These are phyloP conservation scores for Kodamaea arcana DNA, from an alignment of 1,139 yeast species.

Conservation along the genomic window DNA sequence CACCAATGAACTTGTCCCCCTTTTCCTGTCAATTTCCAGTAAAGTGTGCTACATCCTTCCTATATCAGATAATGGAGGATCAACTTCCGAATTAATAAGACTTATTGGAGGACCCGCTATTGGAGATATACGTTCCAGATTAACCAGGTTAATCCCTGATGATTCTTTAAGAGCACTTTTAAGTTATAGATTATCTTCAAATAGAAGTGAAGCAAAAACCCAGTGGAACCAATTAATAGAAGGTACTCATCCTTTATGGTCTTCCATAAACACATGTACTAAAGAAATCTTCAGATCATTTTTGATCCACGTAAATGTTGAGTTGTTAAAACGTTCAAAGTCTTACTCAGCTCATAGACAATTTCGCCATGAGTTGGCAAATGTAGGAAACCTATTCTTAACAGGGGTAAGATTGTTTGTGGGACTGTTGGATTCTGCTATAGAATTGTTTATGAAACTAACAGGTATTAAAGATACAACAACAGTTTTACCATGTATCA, in stretches of 20 bases:
- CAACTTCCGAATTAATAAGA: constrained; percentile 85
- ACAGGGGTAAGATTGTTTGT: constrained; percentile 79
- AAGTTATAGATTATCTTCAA: constrained; percentile 57
- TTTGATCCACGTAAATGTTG: constrained; percentile 73
- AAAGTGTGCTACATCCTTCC: constrained; percentile 69
- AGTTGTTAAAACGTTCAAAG: constrained; percentile 65
- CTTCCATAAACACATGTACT: constrained; percentile 53
- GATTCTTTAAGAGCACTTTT: constrained; percentile 46
- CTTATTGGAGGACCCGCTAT: constrained; percentile 94
- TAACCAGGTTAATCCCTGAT: constrained; percentile 63
- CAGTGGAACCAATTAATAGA: constrained; percentile 82
- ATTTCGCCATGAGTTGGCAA: constrained; percentile 73
- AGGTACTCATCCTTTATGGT: constrained; percentile 75
- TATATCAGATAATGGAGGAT: constrained; percentile 90
- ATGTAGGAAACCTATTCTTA: constrained; percentile 78
- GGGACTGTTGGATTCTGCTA: constrained; percentile 81
- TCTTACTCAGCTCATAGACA: constrained; percentile 40
- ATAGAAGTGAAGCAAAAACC: constrained; percentile 49
- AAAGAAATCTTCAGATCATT: constrained; percentile 76
- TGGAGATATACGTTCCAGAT: constrained; percentile 83
- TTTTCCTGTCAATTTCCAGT: constrained; percentile 39
- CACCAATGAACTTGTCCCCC: constrained; percentile 56
- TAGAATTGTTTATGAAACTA: constrained; percentile 67
- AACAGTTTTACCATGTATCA: constrained; percentile 74
- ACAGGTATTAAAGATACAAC: constrained; percentile 55